Conservation (phyloP, 768 basidiomycete genomes). For the Cystobasidium onofrii region DNA sequence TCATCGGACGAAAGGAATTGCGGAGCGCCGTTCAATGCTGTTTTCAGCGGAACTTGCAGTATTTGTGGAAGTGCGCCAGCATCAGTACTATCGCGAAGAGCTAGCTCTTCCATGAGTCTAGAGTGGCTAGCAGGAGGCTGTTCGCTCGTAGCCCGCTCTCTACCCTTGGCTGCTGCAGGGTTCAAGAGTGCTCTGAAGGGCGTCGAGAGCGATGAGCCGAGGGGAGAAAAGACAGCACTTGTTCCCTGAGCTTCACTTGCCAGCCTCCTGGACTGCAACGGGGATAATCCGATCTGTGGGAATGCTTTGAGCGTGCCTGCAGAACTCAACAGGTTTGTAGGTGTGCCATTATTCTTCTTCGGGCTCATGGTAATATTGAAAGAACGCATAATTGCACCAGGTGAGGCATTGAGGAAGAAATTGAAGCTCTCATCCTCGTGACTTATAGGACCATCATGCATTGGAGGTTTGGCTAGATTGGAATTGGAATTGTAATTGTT, state of each 20-base stretch:
- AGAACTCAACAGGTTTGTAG: not conserved
- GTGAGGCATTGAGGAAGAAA: slow-evolving; percentile 27
- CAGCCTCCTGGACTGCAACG: not conserved
- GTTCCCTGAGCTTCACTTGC: not conserved
- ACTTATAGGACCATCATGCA: not conserved
- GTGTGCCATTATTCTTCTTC: not conserved
- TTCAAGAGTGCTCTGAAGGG: slow-evolving; percentile 8
- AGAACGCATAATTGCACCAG: slow-evolving; percentile 24
- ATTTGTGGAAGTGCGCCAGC: not conserved
- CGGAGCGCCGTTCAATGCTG: not conserved
- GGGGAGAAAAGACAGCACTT: slow-evolving; percentile 21
- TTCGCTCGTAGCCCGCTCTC: slow-evolving; percentile 12
- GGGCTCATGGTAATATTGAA: slow-evolving; percentile 4
- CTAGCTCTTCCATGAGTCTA: slow-evolving; percentile 1
- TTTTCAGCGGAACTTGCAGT: not conserved
- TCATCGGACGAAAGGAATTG: slow-evolving; percentile 22
- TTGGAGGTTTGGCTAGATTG: not conserved
- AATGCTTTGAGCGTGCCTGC: not conserved
- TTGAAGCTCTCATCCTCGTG: slow-evolving; percentile 20
- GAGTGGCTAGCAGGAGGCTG: slow-evolving; percentile 23
- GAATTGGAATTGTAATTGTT: not conserved
- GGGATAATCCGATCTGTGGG: not conserved
- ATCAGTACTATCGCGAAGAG: not conserved
- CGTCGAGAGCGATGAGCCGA: not conserved
- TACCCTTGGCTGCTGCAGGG: not conserved